Conservation (phyloP, 2,329 filamentous ascomycete species). For the Phialophora macrospora region DNA sequence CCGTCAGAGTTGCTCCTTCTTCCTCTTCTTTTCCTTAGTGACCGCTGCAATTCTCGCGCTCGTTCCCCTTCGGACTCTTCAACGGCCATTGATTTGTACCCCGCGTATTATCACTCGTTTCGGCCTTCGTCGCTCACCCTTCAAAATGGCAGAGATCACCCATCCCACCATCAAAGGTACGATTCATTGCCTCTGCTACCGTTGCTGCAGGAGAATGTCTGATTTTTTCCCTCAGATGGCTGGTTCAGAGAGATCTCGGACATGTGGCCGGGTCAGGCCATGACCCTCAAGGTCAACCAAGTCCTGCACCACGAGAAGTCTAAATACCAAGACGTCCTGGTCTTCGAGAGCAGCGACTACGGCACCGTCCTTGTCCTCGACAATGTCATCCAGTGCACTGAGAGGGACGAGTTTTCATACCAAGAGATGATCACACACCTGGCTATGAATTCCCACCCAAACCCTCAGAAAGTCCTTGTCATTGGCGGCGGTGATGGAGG, state of each 20-base stretch:
- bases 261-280: slow-evolving; percentile 99
- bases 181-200: slow-evolving; percentile 32
- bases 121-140: neutral
- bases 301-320: slow-evolving; percentile 99
- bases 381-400: slow-evolving; percentile 98
- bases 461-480: slow-evolving; percentile 97
- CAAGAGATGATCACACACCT: slow-evolving; percentile 99
- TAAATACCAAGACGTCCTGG: slow-evolving; percentile 97
- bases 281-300: slow-evolving; percentile 97
- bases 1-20: neutral
- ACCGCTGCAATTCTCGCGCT: slow-evolving; percentile 1
- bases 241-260: slow-evolving; percentile 99
- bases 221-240: slow-evolving; percentile 71
- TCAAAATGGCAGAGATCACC: slow-evolving; percentile 68
- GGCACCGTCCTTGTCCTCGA: slow-evolving; percentile 95
- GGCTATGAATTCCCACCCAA: slow-evolving; percentile 96
- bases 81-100: slow-evolving; percentile 18
- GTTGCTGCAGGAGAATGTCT: neutral
- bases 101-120: slow-evolving; percentile 28
- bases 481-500: slow-evolving; percentile 97
- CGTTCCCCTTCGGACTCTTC: slow-evolving; percentile 14
- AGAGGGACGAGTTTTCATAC: slow-evolving; percentile 95
- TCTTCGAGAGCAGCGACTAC: slow-evolving; percentile 98
- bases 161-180: slow-evolving; percentile 78
- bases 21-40: slow-evolving; percentile 1